Evolutionary conservation across 2,329 filamentous ascomycete species (phyloP).

Genomic region (Dactylellina parvicollis): DNA sequence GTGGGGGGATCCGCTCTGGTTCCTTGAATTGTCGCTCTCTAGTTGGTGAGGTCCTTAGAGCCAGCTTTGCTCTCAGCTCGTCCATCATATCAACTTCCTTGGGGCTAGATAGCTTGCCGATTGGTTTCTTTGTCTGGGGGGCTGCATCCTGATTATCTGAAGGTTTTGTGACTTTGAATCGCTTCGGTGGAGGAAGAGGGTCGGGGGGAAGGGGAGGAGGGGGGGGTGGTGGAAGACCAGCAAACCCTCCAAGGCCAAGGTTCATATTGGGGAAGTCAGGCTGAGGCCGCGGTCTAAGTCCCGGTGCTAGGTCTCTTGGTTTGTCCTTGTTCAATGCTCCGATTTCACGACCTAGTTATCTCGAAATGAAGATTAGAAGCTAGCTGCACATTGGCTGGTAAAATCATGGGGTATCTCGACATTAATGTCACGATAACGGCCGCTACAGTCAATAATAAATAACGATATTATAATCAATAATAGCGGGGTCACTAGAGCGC

Average conservation of each 20-base stretch:
- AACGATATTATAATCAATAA: too few species aligned
- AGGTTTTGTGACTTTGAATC: neutral
- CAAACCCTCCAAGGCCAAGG: constrained; percentile 10
- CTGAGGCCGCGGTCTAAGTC: constrained; percentile 34
- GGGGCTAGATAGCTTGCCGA: neutral
- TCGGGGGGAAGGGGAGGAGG: constrained; percentile 8
- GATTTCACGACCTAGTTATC: too few species aligned
- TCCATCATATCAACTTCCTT: constrained; percentile 7
- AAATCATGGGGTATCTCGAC: too few species aligned
- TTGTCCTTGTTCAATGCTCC: constrained; percentile 2
- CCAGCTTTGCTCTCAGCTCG: constrained; percentile 1
- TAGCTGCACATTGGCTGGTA: too few species aligned
- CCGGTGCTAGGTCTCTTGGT: constrained; percentile 29
- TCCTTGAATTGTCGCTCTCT: neutral
- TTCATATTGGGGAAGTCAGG: constrained; percentile 22
- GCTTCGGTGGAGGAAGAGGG: neutral
- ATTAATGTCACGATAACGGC: too few species aligned
- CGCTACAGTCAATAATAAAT: too few species aligned
- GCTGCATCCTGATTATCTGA: too few species aligned
- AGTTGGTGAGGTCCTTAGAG: neutral
- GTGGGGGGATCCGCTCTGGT: neutral
- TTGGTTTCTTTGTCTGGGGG: neutral
- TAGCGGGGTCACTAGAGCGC: too few species aligned
- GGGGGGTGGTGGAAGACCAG: neutral
- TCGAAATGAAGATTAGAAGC: too few species aligned